Percentiles rank a stretch among this genome's conserved stretches.
Evolutionary conservation across 1,284 basidiomycete species (phyloP).

Genomic region (Phlebopus sp.): DNA sequence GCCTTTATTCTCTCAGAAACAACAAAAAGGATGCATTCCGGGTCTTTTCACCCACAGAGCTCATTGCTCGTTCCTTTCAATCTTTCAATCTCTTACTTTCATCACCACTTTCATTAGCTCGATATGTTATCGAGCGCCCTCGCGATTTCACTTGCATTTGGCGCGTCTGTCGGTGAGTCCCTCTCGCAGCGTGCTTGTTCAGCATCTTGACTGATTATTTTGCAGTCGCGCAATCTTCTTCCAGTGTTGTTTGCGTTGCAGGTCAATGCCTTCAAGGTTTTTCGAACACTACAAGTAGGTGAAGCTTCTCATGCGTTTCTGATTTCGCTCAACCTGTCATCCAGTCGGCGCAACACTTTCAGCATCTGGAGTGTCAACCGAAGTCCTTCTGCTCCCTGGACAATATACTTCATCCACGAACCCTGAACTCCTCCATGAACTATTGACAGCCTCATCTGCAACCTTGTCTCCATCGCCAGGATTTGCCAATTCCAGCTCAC

Average conservation of each 20-base stretch:
- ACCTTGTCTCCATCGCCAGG: conserved; percentile 57
- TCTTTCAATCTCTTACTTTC: conserved; percentile 22
- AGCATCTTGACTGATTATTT: conserved; percentile 3
- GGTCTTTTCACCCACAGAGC: conserved; percentile 13
- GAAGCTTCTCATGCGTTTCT: neutral
- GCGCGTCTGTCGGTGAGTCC: conserved; percentile 46
- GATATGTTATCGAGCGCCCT: conserved; percentile 47
- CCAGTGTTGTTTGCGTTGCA: conserved; percentile 71
- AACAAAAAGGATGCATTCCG: conserved; percentile 31
- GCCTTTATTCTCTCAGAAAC: conserved; percentile 24
- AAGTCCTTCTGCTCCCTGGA: conserved; percentile 66
- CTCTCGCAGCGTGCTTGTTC: neutral
- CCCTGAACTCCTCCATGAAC: conserved; percentile 64
- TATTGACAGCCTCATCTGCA: conserved; percentile 62
- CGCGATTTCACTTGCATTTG: conserved; percentile 42
- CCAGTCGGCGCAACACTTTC: conserved; percentile 66
- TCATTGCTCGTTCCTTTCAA: conserved; percentile 23
- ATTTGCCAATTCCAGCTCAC: conserved; percentile 48
- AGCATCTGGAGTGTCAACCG: conserved; percentile 47
- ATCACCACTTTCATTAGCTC: conserved; percentile 31
- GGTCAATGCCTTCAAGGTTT: conserved; percentile 77
- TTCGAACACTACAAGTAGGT: conserved; percentile 68
- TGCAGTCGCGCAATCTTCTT: conserved; percentile 54
- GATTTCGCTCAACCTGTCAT: conserved; percentile 15
- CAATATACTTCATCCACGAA: conserved; percentile 68